Conservation (phyloP, 768 basidiomycete species). For the Lentinula boryana region DNA sequence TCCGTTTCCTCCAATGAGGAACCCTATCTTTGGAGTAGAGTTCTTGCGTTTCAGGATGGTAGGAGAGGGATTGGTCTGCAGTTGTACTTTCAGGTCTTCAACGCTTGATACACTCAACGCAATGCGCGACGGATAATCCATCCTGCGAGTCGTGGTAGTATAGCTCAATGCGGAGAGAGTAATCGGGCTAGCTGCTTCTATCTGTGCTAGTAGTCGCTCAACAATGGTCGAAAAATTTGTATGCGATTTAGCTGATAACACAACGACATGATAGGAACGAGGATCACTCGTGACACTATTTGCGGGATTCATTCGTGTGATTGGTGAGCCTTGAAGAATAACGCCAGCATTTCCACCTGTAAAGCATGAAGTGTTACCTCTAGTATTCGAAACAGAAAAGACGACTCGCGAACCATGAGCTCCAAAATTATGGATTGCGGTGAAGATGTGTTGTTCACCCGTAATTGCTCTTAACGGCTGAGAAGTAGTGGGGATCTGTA, state of each 20-base stretch:
- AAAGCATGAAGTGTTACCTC: not conserved
- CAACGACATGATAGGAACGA: not conserved
- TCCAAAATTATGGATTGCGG: constrained; percentile 4
- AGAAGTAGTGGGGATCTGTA: not conserved
- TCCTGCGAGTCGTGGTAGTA: constrained; percentile 3
- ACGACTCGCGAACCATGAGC: not conserved
- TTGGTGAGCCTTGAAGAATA: not conserved
- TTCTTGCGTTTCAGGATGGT: not conserved
- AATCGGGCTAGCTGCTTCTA: not conserved
- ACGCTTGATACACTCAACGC: constrained; percentile 5
- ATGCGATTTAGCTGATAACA: constrained; percentile 3
- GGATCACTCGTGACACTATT: not conserved
- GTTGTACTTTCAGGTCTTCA: constrained; percentile 1
- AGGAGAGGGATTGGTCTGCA: not conserved
- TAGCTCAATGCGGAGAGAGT: constrained; percentile 3
- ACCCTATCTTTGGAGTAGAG: constrained; percentile 3
- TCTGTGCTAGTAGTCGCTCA: not conserved
- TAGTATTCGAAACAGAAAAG: too few relatives aligned
- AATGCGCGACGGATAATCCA: constrained; percentile 4
- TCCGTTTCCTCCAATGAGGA: constrained; percentile 5
- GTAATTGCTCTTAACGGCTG: not conserved
- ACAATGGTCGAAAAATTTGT: not conserved
- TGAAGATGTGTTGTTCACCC: constrained; percentile 2
- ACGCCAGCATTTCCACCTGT: constrained; percentile 4
- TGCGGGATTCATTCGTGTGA: not conserved